Evolutionary conservation across 208 protist genomes (phyloP).

Genomic region (Porcisia deanei): DNA sequence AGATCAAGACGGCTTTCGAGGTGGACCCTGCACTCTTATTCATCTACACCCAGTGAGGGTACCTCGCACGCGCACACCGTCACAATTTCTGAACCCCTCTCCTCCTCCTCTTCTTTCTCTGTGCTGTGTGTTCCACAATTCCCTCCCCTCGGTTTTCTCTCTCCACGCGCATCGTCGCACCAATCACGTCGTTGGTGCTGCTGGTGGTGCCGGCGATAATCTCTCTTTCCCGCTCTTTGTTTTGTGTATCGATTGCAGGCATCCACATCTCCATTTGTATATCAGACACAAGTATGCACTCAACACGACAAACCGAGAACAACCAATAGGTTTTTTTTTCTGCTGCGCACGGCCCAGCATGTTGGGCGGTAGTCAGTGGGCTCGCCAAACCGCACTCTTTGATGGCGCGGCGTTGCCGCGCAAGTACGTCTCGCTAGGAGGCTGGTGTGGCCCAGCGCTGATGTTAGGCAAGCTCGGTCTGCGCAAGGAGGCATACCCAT

Average conservation of each 20-base stretch:
- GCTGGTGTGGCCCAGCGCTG: constrained; percentile 77
- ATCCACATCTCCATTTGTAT: not conserved
- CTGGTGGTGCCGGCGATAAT: not conserved
- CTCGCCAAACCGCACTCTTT: constrained; percentile 19
- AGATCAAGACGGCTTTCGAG: not conserved
- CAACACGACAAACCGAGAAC: not conserved
- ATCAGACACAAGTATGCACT: not conserved
- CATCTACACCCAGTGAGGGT: not conserved
- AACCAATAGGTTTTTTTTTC: not conserved
- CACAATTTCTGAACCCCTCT: not conserved
- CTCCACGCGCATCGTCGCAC: not conserved
- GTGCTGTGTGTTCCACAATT: not conserved
- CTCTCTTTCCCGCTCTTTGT: not conserved
- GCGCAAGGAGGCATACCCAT: constrained; percentile 69
- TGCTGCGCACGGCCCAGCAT: not conserved
- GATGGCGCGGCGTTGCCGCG: constrained; percentile 34
- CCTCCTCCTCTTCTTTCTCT: not conserved
- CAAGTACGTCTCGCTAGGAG: constrained; percentile 74
- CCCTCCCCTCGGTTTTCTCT: not conserved
- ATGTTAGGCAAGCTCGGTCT: constrained; percentile 75
- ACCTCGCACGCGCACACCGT: not conserved
- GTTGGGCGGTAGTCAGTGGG: not conserved
- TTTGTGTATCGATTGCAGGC: not conserved
- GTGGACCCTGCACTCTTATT: not conserved
- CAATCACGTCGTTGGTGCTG: not conserved